Percentiles rank a stretch among this genome's conserved stretches.
Evolutionary conservation across 2,329 filamentous ascomycete genomes (phyloP).

Genomic region (Allantophomopsis lycopodina): DNA sequence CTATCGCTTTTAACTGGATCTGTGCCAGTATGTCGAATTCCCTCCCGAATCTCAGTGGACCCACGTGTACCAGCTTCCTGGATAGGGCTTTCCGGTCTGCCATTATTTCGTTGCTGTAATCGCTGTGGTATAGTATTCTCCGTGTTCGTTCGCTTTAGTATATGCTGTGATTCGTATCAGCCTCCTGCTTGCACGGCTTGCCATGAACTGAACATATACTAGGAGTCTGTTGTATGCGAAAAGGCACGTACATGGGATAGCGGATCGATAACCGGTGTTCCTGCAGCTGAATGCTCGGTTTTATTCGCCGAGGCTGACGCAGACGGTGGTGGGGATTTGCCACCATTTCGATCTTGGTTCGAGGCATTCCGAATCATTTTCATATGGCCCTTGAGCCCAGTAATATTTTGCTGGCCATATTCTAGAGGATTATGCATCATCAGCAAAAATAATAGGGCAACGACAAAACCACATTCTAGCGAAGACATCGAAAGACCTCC

Average conservation of each 20-base stretch:
- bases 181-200: slow-evolving; percentile 4
- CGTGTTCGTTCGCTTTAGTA: slow-evolving; percentile 54
- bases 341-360: slow-evolving; percentile 10
- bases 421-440: slow-evolving; percentile 7
- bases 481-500: slow-evolving; percentile 5
- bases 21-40: slow-evolving; percentile 24
- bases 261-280: slow-evolving; percentile 41
- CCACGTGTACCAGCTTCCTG: slow-evolving; percentile 19
- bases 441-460: slow-evolving; percentile 8
- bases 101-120: slow-evolving; percentile 36
- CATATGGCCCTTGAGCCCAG: slow-evolving; percentile 12
- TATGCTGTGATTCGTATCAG: slow-evolving; percentile 26
- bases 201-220: neutral
- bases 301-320: too few species aligned
- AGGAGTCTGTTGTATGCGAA: slow-evolving; percentile 15
- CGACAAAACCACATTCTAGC: slow-evolving; percentile 1
- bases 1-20: slow-evolving; percentile 14
- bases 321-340: slow-evolving; percentile 3
- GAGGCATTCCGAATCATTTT: slow-evolving; percentile 13
- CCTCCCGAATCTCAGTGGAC: slow-evolving; percentile 10
- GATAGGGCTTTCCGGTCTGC: slow-evolving; percentile 36
- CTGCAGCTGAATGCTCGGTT: slow-evolving; percentile 3
- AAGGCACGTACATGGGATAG: slow-evolving; percentile 45
- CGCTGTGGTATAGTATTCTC: slow-evolving; percentile 37
- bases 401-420: slow-evolving; percentile 12